Base-by-base conservation (phyloP, 257 asterid species). In the Plantago ovata region DNA sequence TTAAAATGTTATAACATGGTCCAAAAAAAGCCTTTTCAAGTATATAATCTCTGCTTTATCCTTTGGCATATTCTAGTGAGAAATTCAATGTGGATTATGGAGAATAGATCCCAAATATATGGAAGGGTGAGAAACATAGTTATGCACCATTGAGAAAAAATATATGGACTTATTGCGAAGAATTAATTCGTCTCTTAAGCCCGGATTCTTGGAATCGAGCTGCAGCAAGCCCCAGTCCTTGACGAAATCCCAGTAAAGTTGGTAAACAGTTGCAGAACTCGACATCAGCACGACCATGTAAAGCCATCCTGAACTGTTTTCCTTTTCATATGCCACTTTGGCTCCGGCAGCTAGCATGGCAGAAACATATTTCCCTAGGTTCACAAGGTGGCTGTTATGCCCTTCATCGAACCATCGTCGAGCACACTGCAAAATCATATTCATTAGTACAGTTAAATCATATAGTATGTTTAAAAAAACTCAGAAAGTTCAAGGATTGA, bases 281-380 rank as follows among this genome's bases (percentile, higher is more conserved):
- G 98, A 91, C 68, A 80, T 49, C 10, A 67, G 61, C 4, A 91
- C 85, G 15, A 85, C 75, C 13, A 85, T 56, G 41, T 87, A 91
- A 45, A 91, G 84, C 94, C 98, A 87, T 28, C 86, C 98, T 7
- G 61, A 14, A 62, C 62, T 78, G 20, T 68, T 78, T 62, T 87
- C 95, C 71, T 78, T 91, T 78, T 87, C 98, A 63, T 87, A 91
- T 3, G 94, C 96, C 38, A 91, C 94, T 68, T 85, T 91, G 13
- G 96, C 94, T 22, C 98, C 98, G 0, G 96, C 96, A 3, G 94
- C 98, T 73, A 91, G 66, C 98, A 91, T 91, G 36, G 98, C 95
- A 28, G 98, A 91, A 56, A 87, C 95, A 60, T 91, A 91, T 69
- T 91, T 91, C 18, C 96, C 96, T 7, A 91, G 79, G 72, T 91